Evolutionary conservation across 108 stramenopile genomes (phyloP), one percentile per base, ranked within the genome.

Genomic region (Tribonema minus): DNA sequence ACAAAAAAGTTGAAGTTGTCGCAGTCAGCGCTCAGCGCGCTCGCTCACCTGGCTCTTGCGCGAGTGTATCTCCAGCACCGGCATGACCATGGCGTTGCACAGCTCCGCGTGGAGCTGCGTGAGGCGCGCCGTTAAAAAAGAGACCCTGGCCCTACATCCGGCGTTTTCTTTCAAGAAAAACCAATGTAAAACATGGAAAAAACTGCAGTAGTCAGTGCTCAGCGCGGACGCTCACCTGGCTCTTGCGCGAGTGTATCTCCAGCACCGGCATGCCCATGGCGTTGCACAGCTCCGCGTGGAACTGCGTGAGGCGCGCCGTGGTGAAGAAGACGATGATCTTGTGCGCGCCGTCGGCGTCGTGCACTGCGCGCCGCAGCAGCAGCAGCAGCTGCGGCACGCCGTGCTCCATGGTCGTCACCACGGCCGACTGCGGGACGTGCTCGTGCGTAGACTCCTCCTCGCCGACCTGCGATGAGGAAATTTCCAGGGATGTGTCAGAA

Each of bases 261-360:
- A 80, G 69, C 37, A 70, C 78, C 15, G 2, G 6, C 37, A 62
- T 60, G 28, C 58, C 66, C 66, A 76, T 67, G 35, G 40, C 36
- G 67, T 67, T 67, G 66, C 65, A 76, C 27, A 85, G 37, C 41
- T 86, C 89, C 86, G 92, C 93, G 60, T 92, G 72, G 62, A 91
- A 88, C 15, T 86, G 86, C 3, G 80, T 80, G 67, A 95, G 71
- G 62, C 91, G 84, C 23, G 93, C 91, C 0, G 96, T 92, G n/a
- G 94, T 91, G 82, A 95, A 93, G 88, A 96, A 96, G 5, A 93
- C 92, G n/a, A 93, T 89, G 61, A 93, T 71, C 88, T 92, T 88
- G 72, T 82, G 81, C 58, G 64, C 81, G n/a, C n/a, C n/a, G n/a
- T n/a, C 15, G 46, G 9, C 46, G 9, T 9, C 46, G 9, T 54